Conservation (phyloP, 805 yeast genomes). For the Saturnispora silvae region DNA sequence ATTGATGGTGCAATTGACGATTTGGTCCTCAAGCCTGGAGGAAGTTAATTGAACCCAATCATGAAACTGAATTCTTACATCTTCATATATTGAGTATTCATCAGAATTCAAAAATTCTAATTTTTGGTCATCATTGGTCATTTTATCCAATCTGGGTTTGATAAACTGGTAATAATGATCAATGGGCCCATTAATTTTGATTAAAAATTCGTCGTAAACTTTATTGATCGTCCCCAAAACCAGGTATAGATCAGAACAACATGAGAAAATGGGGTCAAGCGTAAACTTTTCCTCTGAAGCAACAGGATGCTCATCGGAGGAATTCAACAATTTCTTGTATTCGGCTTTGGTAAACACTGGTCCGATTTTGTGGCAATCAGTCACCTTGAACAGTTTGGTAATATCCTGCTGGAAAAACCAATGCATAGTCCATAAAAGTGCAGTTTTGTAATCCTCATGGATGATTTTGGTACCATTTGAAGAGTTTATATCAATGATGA, state of each 20-base stretch:
- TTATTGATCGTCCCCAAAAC: conserved; percentile 15
- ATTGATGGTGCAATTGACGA: conserved; percentile 11
- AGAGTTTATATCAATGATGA: conserved; percentile 8
- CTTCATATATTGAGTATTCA: conserved; percentile 14
- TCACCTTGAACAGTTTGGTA: conserved; percentile 15
- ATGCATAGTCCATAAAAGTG: conserved; percentile 14
- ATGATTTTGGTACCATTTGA: too few relatives aligned
- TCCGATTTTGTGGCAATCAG: conserved; percentile 14
- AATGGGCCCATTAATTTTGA: conserved; percentile 7
- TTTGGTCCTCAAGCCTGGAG: conserved; percentile 8
- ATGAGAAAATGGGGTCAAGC: conserved; percentile 14
- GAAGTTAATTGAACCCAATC: conserved; percentile 19
- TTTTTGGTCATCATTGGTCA: conserved; percentile 7
- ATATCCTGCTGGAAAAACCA: conserved; percentile 20
- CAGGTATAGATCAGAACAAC: conserved; percentile 15
- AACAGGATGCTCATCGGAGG: neutral
- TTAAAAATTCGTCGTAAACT: conserved; percentile 10
- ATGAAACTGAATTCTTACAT: conserved; percentile 15
- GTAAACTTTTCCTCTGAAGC: neutral
- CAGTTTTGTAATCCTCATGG: too few relatives aligned
- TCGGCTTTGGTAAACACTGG: conserved; percentile 17
- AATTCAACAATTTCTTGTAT: conserved; percentile 10
- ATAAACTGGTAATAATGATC: conserved; percentile 2
- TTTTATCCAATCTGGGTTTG: conserved; percentile 5
- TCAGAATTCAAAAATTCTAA: conserved; percentile 9